Conservation (phyloP, 371 early-diverging fungal species). For the Mucor plumbeus region DNA sequence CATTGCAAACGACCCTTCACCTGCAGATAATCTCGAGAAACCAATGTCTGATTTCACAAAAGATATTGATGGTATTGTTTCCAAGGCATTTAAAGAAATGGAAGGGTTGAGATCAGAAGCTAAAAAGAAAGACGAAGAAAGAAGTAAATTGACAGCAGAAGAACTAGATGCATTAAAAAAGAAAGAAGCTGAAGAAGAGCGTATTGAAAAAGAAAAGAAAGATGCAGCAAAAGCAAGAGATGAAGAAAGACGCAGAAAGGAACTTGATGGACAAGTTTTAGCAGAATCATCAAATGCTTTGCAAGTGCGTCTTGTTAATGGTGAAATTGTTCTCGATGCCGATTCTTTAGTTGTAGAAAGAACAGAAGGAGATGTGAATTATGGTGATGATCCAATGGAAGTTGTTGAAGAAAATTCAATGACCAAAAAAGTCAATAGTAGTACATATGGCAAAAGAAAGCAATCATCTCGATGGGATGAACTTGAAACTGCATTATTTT, state of each 20-base stretch:
- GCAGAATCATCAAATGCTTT: slow-evolving; percentile 58
- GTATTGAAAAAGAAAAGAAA: slow-evolving; percentile 2
- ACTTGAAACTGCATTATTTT: slow-evolving; percentile 67
- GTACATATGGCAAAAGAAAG: slow-evolving; percentile 51
- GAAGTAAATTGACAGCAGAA: slow-evolving; percentile 22
- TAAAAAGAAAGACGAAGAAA: slow-evolving; percentile 23
- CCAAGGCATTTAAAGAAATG: slow-evolving; percentile 52
- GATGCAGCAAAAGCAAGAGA: slow-evolving; percentile 17
- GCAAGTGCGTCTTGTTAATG: slow-evolving; percentile 67
- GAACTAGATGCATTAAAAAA: slow-evolving; percentile 29
- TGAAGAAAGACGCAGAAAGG: slow-evolving; percentile 17
- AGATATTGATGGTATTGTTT: slow-evolving; percentile 58
- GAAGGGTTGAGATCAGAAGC: slow-evolving; percentile 33
- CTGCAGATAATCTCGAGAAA: slow-evolving; percentile 40
- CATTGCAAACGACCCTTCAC: slow-evolving; percentile 42
- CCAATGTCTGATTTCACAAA: slow-evolving; percentile 55
- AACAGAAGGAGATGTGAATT: slow-evolving; percentile 40
- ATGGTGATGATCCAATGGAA: slow-evolving; percentile 56
- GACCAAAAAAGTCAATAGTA: slow-evolving; percentile 62
- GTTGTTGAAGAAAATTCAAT: slow-evolving; percentile 70
- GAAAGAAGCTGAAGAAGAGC: slow-evolving; percentile 31
- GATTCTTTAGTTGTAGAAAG: slow-evolving; percentile 51
- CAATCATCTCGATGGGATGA: slow-evolving; percentile 57
- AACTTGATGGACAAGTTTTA: slow-evolving; percentile 22
- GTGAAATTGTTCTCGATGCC: slow-evolving; percentile 68